Percentiles rank a stretch among this genome's conserved stretches.
Conservation (phyloP, 2,329 filamentous ascomycete genomes). For the Diplodia scrobiculata region DNA sequence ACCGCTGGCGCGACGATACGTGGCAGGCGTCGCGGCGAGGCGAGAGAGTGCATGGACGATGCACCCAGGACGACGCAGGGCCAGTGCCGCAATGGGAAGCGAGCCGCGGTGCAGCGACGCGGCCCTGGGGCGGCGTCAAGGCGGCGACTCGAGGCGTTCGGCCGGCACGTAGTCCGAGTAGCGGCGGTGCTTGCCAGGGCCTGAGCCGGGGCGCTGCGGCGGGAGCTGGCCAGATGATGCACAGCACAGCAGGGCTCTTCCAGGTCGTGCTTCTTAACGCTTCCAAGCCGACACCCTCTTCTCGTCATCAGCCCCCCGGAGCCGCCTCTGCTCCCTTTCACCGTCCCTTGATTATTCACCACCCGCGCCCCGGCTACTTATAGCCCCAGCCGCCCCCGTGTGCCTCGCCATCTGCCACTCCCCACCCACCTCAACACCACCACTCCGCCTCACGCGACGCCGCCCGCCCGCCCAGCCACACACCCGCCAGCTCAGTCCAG, state of each 20-base stretch:
- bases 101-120: neutral
- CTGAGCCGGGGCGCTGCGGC: conserved; percentile 14
- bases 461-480: neutral
- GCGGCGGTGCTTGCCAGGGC: conserved; percentile 17
- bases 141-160: conserved; percentile 18
- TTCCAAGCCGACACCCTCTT: conserved; percentile 21
- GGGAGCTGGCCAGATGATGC: conserved; percentile 22
- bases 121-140: neutral
- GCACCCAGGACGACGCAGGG: neutral
- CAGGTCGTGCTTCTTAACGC: conserved; percentile 22
- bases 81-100: conserved; percentile 9
- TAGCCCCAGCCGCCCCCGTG: conserved; percentile 18
- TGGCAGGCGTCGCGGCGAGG: conserved; percentile 6
- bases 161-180: conserved; percentile 21
- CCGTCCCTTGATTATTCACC: conserved; percentile 27
- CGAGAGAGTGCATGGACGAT: conserved; percentile 9
- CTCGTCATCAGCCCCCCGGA: conserved; percentile 25
- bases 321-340: conserved; percentile 25
- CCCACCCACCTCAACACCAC: neutral
- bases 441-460: neutral
- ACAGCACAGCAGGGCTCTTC: conserved; percentile 19
- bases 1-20: conserved; percentile 18
- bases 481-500: neutral
- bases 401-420: conserved; percentile 1
- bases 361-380: conserved; percentile 20